These are phyloP conservation scores for Cystofilobasidium bisporidii DNA, from an alignment of 768 basidiomycete genomes.

Conservation along the genomic window DNA sequence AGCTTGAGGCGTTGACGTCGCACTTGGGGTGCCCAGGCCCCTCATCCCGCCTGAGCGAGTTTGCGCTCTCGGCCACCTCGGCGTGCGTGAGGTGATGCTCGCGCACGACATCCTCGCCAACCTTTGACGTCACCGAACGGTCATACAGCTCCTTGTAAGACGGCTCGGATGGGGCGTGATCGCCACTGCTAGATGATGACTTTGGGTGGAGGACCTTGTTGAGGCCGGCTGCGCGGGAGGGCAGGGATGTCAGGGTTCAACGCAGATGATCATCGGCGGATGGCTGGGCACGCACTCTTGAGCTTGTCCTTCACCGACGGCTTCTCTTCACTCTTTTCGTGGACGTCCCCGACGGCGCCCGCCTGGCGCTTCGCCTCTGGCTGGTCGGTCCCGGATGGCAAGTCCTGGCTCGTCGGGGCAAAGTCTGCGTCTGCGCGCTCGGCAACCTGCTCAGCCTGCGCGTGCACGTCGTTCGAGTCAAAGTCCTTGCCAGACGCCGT, in stretches of 20 bases:
- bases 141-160: background rate
- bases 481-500: background rate
- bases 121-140: background rate
- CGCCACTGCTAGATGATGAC: background rate
- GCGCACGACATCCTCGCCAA: background rate
- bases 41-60: background rate
- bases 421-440: background rate
- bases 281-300: background rate
- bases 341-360: background rate
- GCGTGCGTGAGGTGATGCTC: background rate
- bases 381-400: background rate
- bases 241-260: background rate
- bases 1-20: no score
- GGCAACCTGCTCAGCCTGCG: background rate
- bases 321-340: background rate
- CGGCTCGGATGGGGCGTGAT: background rate
- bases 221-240: background rate
- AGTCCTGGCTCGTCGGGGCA: background rate
- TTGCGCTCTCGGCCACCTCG: background rate
- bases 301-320: background rate
- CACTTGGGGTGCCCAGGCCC: background rate
- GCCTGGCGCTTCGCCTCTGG: no score
- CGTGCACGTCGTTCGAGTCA: background rate
- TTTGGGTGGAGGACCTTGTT: conserved; percentile 1
- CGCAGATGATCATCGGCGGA: background rate